Evolutionary conservation across 163 green algal species (phyloP), one percentile per base, ranked within the genome.

Genomic region (Chloroidium sp.): DNA sequence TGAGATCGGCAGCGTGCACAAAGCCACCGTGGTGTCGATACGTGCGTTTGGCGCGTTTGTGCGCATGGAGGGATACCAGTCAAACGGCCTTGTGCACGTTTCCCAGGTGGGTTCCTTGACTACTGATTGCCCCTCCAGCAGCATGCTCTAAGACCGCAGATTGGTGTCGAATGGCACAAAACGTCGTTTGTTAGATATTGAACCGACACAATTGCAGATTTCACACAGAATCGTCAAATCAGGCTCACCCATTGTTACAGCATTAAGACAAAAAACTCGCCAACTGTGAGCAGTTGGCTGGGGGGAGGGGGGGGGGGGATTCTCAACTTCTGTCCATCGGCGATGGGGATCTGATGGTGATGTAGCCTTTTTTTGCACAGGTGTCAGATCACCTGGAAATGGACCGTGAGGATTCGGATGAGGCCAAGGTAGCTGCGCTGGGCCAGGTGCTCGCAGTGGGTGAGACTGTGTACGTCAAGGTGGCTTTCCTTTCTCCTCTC

Each of bases 31-130:
- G 13, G 88, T 85, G 78, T 89, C 89, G 36, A 91, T 97, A 61
- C 91, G 93, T 61, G 85, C 94, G 6, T 98, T 95, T 87, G 87
- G 87, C 58, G 85, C 93, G 14, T 98, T 98, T 84, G 93, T 98
- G 72, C 84, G 87, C 59, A 80, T 98, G 82, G 84, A 91, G 0
- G 93, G 94, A 1, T 95, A 85, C 87, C 75, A 88, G 2, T 89
- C 86, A 74, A 88, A 92, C 83, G 92, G 89, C 14, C 87, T 97
- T 61, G 90, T 97, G 72, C 92, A 95, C 81, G 78, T 85, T 4
- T 87, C 84, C 59, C 91, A 95, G 89, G 90, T 93, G 79, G 67
- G 60, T 69, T 69, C 10, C 10, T 79, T 69, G 4, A 36, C 36
- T 36, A 36, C 36, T 36, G 36, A 36, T 36, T 36, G 36, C 36